Percentiles rank a stretch among this genome's conserved stretches.
These are phyloP conservation scores for Candida loeiensis DNA, from an alignment of 805 yeast genomes.

Conservation along the genomic window DNA sequence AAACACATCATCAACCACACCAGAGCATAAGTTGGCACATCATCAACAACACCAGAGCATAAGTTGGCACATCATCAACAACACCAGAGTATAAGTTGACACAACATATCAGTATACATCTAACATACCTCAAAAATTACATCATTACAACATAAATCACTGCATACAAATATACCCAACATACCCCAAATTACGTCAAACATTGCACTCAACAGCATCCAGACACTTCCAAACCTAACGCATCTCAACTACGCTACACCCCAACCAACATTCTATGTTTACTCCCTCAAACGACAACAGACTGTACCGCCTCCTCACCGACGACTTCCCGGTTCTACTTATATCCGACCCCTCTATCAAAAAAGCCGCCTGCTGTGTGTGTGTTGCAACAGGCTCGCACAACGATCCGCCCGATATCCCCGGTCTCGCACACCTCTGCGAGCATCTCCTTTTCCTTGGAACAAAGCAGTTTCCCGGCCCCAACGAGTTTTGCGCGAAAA, in stretches of 20 bases:
- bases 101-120: too few relatives aligned
- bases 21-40: too few relatives aligned
- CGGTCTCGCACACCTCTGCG: conserved; percentile 90
- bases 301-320: conserved; percentile 48
- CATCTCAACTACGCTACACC: not conserved
- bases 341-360: conserved; percentile 73
- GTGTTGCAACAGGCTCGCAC: conserved; percentile 78
- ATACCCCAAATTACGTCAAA: too few relatives aligned
- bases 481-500: conserved; percentile 40
- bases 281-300: conserved; percentile 17
- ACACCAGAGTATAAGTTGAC: too few relatives aligned
- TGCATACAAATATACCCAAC: too few relatives aligned
- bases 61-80: too few relatives aligned
- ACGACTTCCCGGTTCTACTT: conserved; percentile 65
- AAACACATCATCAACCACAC: not conserved
- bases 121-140: too few relatives aligned
- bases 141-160: too few relatives aligned
- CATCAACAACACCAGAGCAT: too few relatives aligned
- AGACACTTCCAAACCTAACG: not conserved
- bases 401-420: conserved; percentile 66
- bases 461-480: conserved; percentile 52
- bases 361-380: conserved; percentile 63
- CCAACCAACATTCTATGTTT: conserved; percentile 9
- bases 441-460: conserved; percentile 58
- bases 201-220: not conserved